Evolutionary conservation across 805 yeast genomes (phyloP), one percentile per base, ranked within the genome.

Genomic region (Barnettozyma sp.): DNA sequence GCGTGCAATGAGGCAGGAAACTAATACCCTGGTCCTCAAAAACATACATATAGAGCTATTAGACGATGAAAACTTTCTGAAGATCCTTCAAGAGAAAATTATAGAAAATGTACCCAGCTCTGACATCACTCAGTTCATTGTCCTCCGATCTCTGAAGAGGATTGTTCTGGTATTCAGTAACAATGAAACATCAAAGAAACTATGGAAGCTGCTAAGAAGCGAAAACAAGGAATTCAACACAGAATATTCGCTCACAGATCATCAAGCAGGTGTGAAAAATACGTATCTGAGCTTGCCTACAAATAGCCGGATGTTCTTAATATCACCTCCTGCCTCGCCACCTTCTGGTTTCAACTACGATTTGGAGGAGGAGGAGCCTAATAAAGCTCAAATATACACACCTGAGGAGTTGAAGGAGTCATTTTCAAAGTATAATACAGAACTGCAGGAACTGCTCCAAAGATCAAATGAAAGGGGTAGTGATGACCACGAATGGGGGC

Each of bases 241-340:
- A 2, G 51, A 55, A 2, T 51, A 31, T 14, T 41, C 57, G 1
- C n/a, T 44, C 7, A 21, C 36, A 9, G 47, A 51, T 29, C 42
- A 43, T 27, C 35, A 22, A 17, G 33, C 34, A 7, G 30, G 34
- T 13, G 8, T 34, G 1, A 32, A 26, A 23, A 43, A 50, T 13
- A 50, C 41, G 30, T 56, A 55, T 33, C 41, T 64, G 12, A 29
- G 54, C 30, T 47, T 65, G 9, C 70, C 70, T 8, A 44, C 48
- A 28, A 44, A 55, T 26, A 46, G 53, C 7, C 49, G 56, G 33
- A 39, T 60, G 54, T 65, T 64, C 42, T 40, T 65, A 28, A 58
- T 64, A 6, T 62, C 68, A 1, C 70, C 70, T 6, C 68, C 69
- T 5, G 60, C 62, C 4, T 62, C 68, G 0, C 70, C 70, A 7